These are phyloP conservation scores for Perilla frutescens DNA, from an alignment of 257 asterid genomes.

Conservation along the genomic window DNA sequence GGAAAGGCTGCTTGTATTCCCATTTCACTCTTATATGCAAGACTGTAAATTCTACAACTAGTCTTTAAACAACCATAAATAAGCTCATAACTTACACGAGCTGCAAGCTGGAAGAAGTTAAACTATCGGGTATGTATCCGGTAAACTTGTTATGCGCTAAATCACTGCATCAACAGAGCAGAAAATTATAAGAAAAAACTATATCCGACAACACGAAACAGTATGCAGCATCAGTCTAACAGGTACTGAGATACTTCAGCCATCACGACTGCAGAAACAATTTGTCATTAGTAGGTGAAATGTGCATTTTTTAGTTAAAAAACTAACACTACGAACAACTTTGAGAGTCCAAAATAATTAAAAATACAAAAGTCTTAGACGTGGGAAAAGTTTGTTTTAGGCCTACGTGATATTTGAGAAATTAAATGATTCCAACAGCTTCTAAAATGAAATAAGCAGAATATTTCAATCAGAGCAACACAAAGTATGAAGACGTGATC, in stretches of 20 bases:
- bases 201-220: not conserved
- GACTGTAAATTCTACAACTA: not conserved
- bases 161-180: slow-evolving; percentile 68
- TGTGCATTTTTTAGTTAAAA: not conserved
- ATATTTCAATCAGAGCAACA: not conserved
- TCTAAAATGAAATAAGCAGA: not conserved
- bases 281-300: not conserved
- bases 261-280: not conserved
- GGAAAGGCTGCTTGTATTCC: not conserved
- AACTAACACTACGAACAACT: not conserved
- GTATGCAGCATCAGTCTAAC: not conserved
- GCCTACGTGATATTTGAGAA: not conserved
- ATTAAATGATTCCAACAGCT: not conserved
- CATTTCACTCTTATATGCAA: not conserved
- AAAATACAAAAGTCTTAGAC: not conserved
- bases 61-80: slow-evolving; percentile 10
- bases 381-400: not conserved
- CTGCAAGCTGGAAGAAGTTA: slow-evolving; percentile 77
- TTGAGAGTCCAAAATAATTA: not conserved
- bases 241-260: slow-evolving; percentile 12
- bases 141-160: slow-evolving; percentile 78
- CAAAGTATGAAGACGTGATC: slow-evolving; percentile 31
- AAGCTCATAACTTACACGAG: slow-evolving; percentile 69
- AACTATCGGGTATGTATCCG: slow-evolving; percentile 83
- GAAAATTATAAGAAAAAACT: slow-evolving; percentile 1